Base-by-base conservation (phyloP, 2,329 filamentous ascomycete genomes). In the Leptodontidium sp. region DNA sequence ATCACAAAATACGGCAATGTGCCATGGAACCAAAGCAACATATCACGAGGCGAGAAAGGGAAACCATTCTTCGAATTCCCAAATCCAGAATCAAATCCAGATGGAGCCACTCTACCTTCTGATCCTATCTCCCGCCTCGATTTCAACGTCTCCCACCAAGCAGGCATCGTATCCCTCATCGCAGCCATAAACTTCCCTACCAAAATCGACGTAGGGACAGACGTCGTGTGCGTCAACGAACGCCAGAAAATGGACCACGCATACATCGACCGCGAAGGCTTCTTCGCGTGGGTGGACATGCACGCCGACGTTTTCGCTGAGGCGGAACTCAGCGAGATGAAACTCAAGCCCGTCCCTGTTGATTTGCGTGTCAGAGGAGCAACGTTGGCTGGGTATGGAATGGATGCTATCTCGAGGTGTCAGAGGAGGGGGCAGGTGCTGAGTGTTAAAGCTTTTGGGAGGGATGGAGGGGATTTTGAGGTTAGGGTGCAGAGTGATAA, bases 81-180 rank as follows among this genome's bases (percentile, higher is more conserved):
- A 26, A 45, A 55, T 15, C 14, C n/a, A 53, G 17, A 8, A 8
- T 26, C 17, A 21, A 21, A 24, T n/a, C 11, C 43, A 43, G 6
- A 32, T 32, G 21, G 21, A 21, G 21, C 29, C 29, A 32, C 26
- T 47, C 15, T 43, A 29, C 35, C 26, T 38, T 17, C 52, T 15
- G 7, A 24, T 9, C 7, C 57, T 17, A 66, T 70, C 47, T 47
- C 52, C 17, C 47, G 47, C 32, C 69, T 86, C 40, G 84, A 86
- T 68, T 95, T 95, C 84, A 95, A 95, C 79, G 86, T 94, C 66
- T 90, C 88, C 53, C 92, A 95, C 79, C 92, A 95, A 81, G 90
- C 90, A 9, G 92, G 92, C 1, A 82, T 95, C 17, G 92, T 94
- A 0, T 87, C 87, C 1, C 82, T 94, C 43, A 84, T 91, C 14